phyloP scores from a whole-genome alignment of 768 basidiomycete species.

The Obba rivulosa region DNA sequence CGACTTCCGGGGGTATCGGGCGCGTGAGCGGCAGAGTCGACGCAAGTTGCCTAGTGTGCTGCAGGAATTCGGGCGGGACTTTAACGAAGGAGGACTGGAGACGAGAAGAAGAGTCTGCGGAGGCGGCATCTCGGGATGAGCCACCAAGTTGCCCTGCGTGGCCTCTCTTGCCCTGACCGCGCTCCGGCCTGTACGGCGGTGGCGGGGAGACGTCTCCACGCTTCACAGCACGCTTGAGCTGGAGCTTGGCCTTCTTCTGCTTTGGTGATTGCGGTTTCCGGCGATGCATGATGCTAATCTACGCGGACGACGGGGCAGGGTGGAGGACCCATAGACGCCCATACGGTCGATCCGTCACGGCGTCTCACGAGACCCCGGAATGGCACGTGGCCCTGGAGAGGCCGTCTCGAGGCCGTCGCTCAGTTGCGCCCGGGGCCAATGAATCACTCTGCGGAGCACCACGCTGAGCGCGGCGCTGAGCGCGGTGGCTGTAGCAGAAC shows the following conservation, averaged over 20 bases:
- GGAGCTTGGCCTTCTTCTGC: slow-evolving; percentile 65
- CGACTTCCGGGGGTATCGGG: slow-evolving; percentile 43
- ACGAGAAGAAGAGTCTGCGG: slow-evolving; percentile 39
- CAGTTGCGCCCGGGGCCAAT: background rate
- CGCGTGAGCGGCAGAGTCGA: slow-evolving; percentile 46
- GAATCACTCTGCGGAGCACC: background rate
- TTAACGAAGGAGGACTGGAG: slow-evolving; percentile 71
- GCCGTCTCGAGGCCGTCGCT: background rate
- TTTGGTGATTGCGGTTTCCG: slow-evolving; percentile 52
- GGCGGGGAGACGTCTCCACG: slow-evolving; percentile 54
- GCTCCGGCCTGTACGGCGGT: slow-evolving; percentile 28
- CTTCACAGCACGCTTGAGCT: slow-evolving; percentile 80
- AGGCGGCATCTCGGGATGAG: slow-evolving; percentile 11
- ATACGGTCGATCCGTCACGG: background rate
- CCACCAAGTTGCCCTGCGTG: slow-evolving; percentile 8
- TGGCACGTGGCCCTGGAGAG: slow-evolving; percentile 1
- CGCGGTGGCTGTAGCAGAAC: no score
- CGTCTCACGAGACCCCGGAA: no score
- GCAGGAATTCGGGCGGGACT: slow-evolving; percentile 54
- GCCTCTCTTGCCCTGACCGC: slow-evolving; percentile 1
- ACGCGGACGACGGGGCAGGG: background rate
- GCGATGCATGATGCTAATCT: slow-evolving; percentile 25
- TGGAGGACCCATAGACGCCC: background rate
- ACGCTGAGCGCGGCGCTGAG: background rate
- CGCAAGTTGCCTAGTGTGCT: slow-evolving; percentile 52